These are phyloP conservation scores for Saccharomycopsis oosterbeekiorum DNA, from an alignment of 805 yeast species.

Conservation along the genomic window DNA sequence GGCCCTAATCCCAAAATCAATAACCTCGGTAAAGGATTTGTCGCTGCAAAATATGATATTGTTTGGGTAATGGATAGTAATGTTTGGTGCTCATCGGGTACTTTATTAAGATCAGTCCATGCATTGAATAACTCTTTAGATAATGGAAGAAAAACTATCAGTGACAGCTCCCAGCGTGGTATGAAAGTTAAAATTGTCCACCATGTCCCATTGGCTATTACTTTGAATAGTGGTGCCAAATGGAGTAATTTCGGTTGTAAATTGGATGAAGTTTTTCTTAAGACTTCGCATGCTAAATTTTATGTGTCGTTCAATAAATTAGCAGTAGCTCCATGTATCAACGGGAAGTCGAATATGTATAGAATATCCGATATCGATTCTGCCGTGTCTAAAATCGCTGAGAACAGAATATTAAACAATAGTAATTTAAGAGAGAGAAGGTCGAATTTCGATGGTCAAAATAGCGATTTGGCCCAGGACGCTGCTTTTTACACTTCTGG, in stretches of 20 bases:
- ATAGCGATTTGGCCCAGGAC: constrained; percentile 27
- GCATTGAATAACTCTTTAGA: constrained; percentile 40
- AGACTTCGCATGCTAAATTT: constrained; percentile 79
- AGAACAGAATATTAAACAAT: constrained; percentile 23
- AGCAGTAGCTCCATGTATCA: constrained; percentile 79
- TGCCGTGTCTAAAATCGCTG: constrained; percentile 37
- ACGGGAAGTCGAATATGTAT: constrained; percentile 80
- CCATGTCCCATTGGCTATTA: constrained; percentile 65
- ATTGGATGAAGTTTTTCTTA: constrained; percentile 76
- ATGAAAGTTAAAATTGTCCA: constrained; percentile 61
- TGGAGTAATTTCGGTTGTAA: constrained; percentile 44
- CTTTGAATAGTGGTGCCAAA: constrained; percentile 22
- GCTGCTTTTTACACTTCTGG: constrained; percentile 25
- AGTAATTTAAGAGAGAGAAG: not conserved
- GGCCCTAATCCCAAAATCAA: constrained; percentile 90
- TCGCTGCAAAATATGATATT: constrained; percentile 56
- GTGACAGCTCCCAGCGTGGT: constrained; percentile 17
- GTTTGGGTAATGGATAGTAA: constrained; percentile 83
- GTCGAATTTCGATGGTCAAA: constrained; percentile 22
- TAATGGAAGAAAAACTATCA: constrained; percentile 33
- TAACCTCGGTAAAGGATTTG: constrained; percentile 74
- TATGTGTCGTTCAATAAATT: constrained; percentile 68
- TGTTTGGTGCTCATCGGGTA: constrained; percentile 63
- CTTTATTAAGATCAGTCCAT: constrained; percentile 53
- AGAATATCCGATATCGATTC: constrained; percentile 53